A percentile compares a stretch with the other conserved stretches of the same genome.
These are phyloP conservation scores for Xerocomellus chrysenteron DNA, from an alignment of 768 basidiomycete species.

Conservation along the genomic window DNA sequence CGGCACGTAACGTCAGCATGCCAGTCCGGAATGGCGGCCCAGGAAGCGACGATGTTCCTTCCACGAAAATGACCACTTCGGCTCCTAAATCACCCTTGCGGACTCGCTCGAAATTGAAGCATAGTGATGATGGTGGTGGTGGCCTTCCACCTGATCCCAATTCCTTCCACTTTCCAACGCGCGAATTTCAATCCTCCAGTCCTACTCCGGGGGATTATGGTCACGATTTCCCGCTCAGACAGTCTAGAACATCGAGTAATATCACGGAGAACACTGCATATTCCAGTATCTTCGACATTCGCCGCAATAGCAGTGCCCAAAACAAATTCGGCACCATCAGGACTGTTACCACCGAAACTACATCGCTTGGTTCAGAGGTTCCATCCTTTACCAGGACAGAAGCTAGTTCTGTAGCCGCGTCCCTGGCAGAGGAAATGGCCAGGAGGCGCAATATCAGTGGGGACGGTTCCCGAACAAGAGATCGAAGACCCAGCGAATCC, in stretches of 20 bases:
- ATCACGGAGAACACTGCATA: conserved; percentile 55
- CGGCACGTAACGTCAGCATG: conserved; percentile 28
- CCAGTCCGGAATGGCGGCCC: conserved; percentile 19
- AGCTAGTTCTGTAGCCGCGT: conserved; percentile 55
- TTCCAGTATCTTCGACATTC: conserved; percentile 63
- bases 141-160: conserved; percentile 16
- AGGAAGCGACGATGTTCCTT: conserved; percentile 40
- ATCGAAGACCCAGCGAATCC: conserved; percentile 65
- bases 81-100: conserved; percentile 57
- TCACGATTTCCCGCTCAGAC: conserved; percentile 43
- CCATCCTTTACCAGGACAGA: conserved; percentile 68
- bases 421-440: conserved; percentile 40
- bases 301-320: conserved; percentile 41
- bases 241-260: conserved; percentile 62
- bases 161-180: conserved; percentile 33
- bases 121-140: conserved; percentile 7
- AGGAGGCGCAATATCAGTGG: conserved; percentile 37
- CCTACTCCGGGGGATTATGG: conserved; percentile 33
- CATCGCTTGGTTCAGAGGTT: conserved; percentile 57
- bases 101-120: conserved; percentile 31
- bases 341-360: conserved; percentile 80
- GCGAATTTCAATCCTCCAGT: conserved; percentile 36
- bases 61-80: conserved; percentile 31
- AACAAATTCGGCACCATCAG: conserved; percentile 77
- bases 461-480: conserved; percentile 39